phyloP scores from a whole-genome alignment of 164 flowering plant species.

The Macadamia integrifolia region DNA sequence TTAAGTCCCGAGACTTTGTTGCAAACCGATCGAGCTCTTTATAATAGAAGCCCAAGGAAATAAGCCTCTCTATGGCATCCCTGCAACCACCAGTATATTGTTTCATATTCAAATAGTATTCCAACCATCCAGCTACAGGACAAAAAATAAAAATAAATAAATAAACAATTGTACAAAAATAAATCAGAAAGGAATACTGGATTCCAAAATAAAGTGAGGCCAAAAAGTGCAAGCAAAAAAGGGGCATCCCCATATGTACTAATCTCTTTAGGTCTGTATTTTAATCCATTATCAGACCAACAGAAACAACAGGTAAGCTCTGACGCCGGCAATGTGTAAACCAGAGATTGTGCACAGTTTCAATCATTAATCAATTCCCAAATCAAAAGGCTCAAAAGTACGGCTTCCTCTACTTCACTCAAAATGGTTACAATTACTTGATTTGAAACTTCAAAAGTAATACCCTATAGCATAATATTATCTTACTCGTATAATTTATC shows the following conservation, averaged over 20 bases:
- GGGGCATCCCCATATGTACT: neutral
- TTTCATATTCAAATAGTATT: neutral
- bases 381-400: neutral
- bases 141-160: no score
- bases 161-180: neutral
- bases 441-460: no score
- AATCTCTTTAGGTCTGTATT: neutral
- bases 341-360: neutral
- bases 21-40: slow-evolving; percentile 85
- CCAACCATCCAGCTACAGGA: neutral
- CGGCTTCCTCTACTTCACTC: neutral
- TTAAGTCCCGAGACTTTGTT: slow-evolving; percentile 64
- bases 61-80: slow-evolving; percentile 77
- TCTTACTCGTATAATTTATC: no score
- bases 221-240: neutral
- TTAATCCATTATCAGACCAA: neutral
- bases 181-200: no score
- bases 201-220: no score
- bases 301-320: neutral
- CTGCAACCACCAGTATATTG: slow-evolving; percentile 34
- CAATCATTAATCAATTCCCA: neutral
- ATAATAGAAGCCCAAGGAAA: slow-evolving; percentile 79
- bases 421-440: no score
- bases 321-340: neutral
- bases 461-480: no score